phyloP scores from a whole-genome alignment of 164 flowering plant species.

The Tetrastigma voinierianum region DNA sequence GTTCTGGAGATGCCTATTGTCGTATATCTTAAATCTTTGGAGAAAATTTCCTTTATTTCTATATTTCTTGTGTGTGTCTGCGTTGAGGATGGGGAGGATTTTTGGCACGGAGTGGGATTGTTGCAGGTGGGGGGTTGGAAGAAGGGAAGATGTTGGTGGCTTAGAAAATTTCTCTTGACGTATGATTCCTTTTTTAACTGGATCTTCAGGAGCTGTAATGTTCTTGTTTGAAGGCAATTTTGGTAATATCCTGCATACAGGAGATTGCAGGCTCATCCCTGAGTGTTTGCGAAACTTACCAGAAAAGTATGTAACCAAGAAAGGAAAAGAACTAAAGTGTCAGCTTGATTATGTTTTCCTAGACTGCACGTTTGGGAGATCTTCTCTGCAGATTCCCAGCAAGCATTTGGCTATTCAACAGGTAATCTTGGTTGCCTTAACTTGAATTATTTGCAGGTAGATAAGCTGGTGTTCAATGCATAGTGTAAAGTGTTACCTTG shows the following conservation, averaged over 20 bases:
- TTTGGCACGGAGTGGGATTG: no score
- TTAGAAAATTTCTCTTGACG: slow-evolving; percentile 8
- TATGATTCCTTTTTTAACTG: slow-evolving; percentile 14
- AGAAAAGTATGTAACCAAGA: slow-evolving; percentile 56
- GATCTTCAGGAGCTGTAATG: slow-evolving; percentile 80
- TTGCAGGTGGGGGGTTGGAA: no score
- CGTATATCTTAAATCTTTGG: slow-evolving; percentile 1
- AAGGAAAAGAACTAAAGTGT: slow-evolving; percentile 46
- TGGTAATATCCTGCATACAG: slow-evolving; percentile 85
- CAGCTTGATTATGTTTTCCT: slow-evolving; percentile 70
- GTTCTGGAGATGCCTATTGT: no score
- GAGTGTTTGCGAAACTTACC: slow-evolving; percentile 70
- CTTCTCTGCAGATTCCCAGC: slow-evolving; percentile 52
- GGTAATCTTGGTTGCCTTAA: slow-evolving; percentile 35
- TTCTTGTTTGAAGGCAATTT: slow-evolving; percentile 84
- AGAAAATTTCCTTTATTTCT: neutral
- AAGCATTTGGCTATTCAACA: slow-evolving; percentile 60
- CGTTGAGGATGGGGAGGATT: neutral
- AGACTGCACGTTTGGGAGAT: slow-evolving; percentile 85
- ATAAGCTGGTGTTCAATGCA: neutral
- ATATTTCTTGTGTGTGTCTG: neutral
- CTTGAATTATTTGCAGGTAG: slow-evolving; percentile 1
- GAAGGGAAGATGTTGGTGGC: no score
- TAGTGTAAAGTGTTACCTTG: neutral
- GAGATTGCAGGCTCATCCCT: slow-evolving; percentile 82